Conservation (phyloP, 371 early-diverging fungal species). For the Dinochytrium kinnereticum region DNA sequence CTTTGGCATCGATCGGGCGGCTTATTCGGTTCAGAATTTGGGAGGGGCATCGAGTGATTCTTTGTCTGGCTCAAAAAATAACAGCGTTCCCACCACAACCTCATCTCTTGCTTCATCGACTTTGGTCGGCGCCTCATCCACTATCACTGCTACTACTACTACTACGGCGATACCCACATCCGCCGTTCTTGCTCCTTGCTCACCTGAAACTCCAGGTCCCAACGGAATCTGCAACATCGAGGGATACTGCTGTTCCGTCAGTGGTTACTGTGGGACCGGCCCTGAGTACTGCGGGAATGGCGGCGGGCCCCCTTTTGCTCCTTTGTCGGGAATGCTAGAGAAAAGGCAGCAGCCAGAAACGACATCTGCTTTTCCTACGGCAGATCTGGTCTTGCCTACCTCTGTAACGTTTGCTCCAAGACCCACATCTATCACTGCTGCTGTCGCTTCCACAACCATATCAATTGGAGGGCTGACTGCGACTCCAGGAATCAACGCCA, state of each 20-base stretch:
- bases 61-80: not conserved
- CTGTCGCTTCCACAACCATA: no score
- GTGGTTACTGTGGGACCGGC: conserved; percentile 9
- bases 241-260: conserved; percentile 11
- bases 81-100: not conserved
- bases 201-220: not conserved
- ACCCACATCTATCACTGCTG: not conserved
- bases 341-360: no score
- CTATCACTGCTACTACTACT: not conserved
- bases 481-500: not conserved
- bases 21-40: not conserved
- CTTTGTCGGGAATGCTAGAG: no score
- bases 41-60: not conserved
- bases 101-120: not conserved
- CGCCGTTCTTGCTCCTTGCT: not conserved
- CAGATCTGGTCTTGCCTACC: no score
- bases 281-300: conserved; percentile 9
- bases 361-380: not conserved
- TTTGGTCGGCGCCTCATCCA: not conserved
- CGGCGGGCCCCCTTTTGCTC: conserved; percentile 12
- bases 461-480: no score
- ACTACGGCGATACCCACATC: not conserved
- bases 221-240: not conserved
- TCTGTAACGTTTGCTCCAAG: not conserved
- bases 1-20: not conserved